A percentile compares a stretch with the other conserved stretches of the same genome.
These are phyloP conservation scores for Emergomyces africanus DNA, from an alignment of 2,329 filamentous ascomycete genomes.

Conservation along the genomic window DNA sequence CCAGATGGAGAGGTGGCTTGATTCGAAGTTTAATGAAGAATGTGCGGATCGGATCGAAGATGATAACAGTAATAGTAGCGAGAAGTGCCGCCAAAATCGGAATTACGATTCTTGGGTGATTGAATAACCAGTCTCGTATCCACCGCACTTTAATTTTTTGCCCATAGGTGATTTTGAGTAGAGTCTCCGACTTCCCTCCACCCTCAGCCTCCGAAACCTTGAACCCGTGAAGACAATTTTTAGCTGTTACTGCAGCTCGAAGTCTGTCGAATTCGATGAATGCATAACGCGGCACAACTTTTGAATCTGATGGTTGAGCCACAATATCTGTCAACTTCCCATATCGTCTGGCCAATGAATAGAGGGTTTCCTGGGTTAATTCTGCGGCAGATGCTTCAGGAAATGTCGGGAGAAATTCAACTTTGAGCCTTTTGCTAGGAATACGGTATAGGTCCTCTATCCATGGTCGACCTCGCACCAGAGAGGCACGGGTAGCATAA, in stretches of 20 bases:
- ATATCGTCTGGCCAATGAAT: conserved; percentile 76
- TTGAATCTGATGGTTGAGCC: conserved; percentile 73
- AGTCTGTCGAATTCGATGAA: conserved; percentile 62
- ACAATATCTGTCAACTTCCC: conserved; percentile 82
- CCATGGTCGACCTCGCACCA: conserved; percentile 82
- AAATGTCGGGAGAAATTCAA: conserved; percentile 69
- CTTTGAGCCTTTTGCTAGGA: conserved; percentile 60
- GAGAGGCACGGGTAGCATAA: conserved; percentile 52
- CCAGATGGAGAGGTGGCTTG: conserved; percentile 60
- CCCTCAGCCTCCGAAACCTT: conserved; percentile 54
- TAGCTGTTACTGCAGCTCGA: conserved; percentile 71
- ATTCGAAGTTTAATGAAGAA: conserved; percentile 87
- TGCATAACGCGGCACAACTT: conserved; percentile 68
- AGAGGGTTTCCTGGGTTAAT: conserved; percentile 73
- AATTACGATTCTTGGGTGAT: conserved; percentile 77
- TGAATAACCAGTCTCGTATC: conserved; percentile 77
- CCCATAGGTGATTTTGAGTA: conserved; percentile 73
- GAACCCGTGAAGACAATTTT: conserved; percentile 84
- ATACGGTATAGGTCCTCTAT: conserved; percentile 81
- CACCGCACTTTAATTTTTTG: conserved; percentile 62
- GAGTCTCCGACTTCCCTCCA: conserved; percentile 63
- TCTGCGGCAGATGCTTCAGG: conserved; percentile 62
- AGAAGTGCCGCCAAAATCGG: conserved; percentile 69
- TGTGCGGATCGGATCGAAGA: conserved; percentile 90
- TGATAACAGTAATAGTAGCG: conserved; percentile 67